Conservation (phyloP, 108 stramenopile species). For the Cylindrotheca closterium region DNA sequence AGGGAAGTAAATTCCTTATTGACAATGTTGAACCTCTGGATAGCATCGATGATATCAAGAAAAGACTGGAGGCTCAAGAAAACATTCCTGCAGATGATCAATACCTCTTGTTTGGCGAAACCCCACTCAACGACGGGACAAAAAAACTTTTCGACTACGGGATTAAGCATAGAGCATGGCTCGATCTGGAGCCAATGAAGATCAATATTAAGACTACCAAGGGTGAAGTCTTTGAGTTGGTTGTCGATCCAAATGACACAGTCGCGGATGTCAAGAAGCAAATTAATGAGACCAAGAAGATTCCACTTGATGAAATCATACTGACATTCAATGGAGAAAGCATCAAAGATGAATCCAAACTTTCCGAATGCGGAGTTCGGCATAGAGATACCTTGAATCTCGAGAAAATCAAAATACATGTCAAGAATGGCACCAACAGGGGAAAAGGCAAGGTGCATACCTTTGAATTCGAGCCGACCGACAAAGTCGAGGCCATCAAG, state of each 20-base stretch:
- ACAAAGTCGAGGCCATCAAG: constrained; percentile 22
- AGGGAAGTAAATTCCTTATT: background rate
- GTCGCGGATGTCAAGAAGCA: constrained; percentile 14
- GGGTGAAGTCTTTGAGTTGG: constrained; percentile 11
- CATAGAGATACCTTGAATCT: constrained; percentile 22
- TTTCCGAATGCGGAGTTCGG: constrained; percentile 5
- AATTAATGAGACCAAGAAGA: constrained; percentile 8
- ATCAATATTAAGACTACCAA: constrained; percentile 8
- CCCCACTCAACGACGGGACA: constrained; percentile 4
- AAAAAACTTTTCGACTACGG: constrained; percentile 9
- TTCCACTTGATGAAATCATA: too few relatives aligned
- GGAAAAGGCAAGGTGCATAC: constrained; percentile 5
- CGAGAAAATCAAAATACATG: constrained; percentile 17
- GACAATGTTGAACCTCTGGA: constrained; percentile 14
- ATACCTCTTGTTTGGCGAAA: constrained; percentile 9
- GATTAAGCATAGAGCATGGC: constrained; percentile 5
- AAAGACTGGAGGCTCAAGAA: constrained; percentile 14
- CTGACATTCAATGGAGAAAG: constrained; percentile 57
- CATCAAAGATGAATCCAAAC: too few relatives aligned
- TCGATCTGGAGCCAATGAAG: constrained; percentile 18
- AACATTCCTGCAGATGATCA: constrained; percentile 30
- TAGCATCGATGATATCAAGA: constrained; percentile 27
- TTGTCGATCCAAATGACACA: constrained; percentile 26
- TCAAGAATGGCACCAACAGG: constrained; percentile 6
- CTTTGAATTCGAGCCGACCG: constrained; percentile 11